A percentile compares a stretch with the other conserved stretches of the same genome.
phyloP scores from a whole-genome alignment of 192 early-diverging fungal species.

The Martensiomyces pterosporus region DNA sequence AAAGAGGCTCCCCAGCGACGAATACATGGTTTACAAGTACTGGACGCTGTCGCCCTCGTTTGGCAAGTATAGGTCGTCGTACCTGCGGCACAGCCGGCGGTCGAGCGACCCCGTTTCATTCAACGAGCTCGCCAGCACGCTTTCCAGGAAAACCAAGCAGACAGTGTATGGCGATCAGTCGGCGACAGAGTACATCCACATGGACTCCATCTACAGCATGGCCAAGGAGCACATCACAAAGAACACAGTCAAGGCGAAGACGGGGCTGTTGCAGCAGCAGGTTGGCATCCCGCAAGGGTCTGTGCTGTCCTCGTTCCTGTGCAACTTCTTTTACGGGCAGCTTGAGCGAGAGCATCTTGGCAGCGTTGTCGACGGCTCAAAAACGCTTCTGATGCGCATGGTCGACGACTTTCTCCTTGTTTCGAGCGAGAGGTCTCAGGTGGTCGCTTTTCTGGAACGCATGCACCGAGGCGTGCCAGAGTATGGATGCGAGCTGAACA shows the following conservation, averaged over 20 bases:
- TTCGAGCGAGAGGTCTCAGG: slow-evolving; percentile 52
- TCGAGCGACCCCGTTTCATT: slow-evolving; percentile 49
- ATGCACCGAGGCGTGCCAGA: slow-evolving; percentile 60
- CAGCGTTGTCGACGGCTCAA: slow-evolving; percentile 32
- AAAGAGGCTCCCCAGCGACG: slow-evolving; percentile 40
- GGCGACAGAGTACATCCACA: slow-evolving; percentile 52
- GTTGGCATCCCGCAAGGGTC: slow-evolving; percentile 92
- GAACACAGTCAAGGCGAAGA: slow-evolving; percentile 64
- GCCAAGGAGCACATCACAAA: slow-evolving; percentile 62
- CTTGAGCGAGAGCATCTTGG: slow-evolving; percentile 60
- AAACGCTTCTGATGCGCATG: slow-evolving; percentile 65
- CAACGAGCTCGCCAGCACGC: slow-evolving; percentile 34
- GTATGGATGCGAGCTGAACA: slow-evolving; percentile 75
- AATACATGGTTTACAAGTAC: slow-evolving; percentile 69
- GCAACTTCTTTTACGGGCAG: slow-evolving; percentile 81
- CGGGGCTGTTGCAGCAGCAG: slow-evolving; percentile 61
- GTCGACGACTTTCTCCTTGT: slow-evolving; percentile 86
- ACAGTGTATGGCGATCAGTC: slow-evolving; percentile 73
- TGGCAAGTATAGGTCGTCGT: slow-evolving; percentile 20
- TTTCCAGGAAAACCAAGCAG: slow-evolving; percentile 52
- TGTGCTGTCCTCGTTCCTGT: slow-evolving; percentile 77
- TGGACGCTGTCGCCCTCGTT: slow-evolving; percentile 46
- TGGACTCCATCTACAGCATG: slow-evolving; percentile 41
- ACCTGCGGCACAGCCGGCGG: slow-evolving; percentile 18
- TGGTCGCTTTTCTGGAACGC: slow-evolving; percentile 50